phyloP scores from a whole-genome alignment of 768 basidiomycete genomes.

The Trametes gibbosa region DNA sequence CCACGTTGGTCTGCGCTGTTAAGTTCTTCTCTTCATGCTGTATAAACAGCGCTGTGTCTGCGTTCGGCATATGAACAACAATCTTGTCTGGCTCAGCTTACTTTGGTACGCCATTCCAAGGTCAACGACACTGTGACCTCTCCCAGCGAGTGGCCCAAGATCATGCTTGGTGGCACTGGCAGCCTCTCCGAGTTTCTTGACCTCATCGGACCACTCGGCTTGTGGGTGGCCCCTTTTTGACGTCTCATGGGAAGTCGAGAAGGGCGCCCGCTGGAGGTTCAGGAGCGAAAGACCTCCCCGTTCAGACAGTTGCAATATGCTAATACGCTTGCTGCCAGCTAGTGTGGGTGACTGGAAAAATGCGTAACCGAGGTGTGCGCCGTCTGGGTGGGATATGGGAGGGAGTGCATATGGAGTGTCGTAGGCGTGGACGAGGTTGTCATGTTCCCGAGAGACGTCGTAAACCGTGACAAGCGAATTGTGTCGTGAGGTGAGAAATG shows the following conservation, averaged over 20 bases:
- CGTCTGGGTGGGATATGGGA: constrained; percentile 26
- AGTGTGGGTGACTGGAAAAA: constrained; percentile 31
- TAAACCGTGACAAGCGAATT: constrained; percentile 63
- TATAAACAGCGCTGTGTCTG: constrained; percentile 22
- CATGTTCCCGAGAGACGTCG: constrained; percentile 47
- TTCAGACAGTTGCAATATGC: constrained; percentile 47
- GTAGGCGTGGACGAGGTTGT: constrained; percentile 43
- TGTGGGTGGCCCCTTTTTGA: neutral
- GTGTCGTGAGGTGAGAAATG: constrained; percentile 57
- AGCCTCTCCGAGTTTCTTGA: constrained; percentile 36
- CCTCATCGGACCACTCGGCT: constrained; percentile 36
- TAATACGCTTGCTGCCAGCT: constrained; percentile 25
- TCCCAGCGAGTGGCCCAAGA: constrained; percentile 43
- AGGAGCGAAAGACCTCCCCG: constrained; percentile 45
- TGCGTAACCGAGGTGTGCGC: constrained; percentile 32
- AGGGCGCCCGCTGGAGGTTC: constrained; percentile 32
- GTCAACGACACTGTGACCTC: constrained; percentile 46
- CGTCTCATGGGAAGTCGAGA: constrained; percentile 16
- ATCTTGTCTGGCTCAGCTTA: constrained; percentile 29
- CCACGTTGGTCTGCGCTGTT: constrained; percentile 34
- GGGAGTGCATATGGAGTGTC: constrained; percentile 45
- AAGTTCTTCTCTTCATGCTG: constrained; percentile 8
- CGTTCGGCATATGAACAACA: neutral
- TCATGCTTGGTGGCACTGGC: constrained; percentile 32
- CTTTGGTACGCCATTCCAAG: constrained; percentile 54